Evolutionary conservation across 345 rosid genomes (phyloP).

Genomic region (Sapria himalayana): DNA sequence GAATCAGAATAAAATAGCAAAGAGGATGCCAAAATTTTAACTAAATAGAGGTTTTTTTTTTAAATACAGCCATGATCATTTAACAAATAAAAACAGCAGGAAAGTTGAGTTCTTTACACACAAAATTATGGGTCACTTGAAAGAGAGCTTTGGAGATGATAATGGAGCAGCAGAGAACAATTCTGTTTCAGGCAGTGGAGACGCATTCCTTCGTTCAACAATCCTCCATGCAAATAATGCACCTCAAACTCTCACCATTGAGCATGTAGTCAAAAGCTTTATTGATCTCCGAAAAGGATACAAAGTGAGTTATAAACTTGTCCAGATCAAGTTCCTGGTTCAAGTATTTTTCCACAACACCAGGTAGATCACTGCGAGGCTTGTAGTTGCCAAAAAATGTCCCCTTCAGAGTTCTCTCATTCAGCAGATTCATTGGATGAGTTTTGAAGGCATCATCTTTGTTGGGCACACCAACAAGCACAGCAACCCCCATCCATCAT

Average conservation of each 20-base stretch:
- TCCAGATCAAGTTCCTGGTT: conserved; percentile 39
- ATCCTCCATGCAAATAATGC: conserved; percentile 29
- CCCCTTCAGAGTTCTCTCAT: conserved; percentile 52
- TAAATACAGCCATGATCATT: too few relatives aligned
- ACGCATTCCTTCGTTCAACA: too few relatives aligned
- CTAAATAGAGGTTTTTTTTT: too few relatives aligned
- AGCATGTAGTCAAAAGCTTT: conserved; percentile 45
- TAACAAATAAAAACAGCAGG: too few relatives aligned
- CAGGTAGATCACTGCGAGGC: conserved; percentile 41
- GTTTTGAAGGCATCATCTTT: conserved; percentile 46
- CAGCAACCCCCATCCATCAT: conserved; percentile 80
- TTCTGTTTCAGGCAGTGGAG: too few relatives aligned
- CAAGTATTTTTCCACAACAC: conserved; percentile 42
- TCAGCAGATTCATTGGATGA: conserved; percentile 31
- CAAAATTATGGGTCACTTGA: too few relatives aligned
- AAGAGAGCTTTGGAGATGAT: too few relatives aligned
- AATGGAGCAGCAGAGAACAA: too few relatives aligned
- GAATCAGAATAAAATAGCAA: too few relatives aligned
- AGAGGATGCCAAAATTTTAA: too few relatives aligned
- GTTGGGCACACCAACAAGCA: conserved; percentile 43
- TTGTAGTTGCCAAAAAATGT: conserved; percentile 54
- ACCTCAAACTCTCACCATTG: conserved; percentile 28
- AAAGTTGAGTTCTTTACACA: too few relatives aligned
- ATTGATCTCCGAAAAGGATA: conserved; percentile 38
- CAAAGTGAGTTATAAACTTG: conserved; percentile 36